Evolutionary conservation across 192 early-diverging fungal species (phyloP).

Genomic region (Oehlia diaphana): DNA sequence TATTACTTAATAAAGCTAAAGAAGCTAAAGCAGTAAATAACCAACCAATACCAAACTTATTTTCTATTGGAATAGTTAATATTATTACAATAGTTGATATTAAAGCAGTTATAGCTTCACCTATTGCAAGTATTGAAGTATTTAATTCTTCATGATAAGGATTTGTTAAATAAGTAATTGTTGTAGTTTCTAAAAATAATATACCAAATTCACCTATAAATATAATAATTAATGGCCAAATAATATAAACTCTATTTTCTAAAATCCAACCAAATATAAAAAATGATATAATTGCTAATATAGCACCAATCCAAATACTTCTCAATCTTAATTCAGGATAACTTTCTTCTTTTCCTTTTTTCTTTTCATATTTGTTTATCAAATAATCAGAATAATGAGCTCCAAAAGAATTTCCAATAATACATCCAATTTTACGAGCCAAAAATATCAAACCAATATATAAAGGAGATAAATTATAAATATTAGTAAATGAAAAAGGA

Average conservation of each 20-base stretch:
- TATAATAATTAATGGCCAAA: constrained; percentile 31
- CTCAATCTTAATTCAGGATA: constrained; percentile 32
- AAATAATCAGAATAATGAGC: constrained; percentile 42
- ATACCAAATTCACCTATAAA: constrained; percentile 13
- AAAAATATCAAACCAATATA: constrained; percentile 28
- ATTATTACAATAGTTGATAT: constrained; percentile 11
- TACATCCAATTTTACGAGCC: constrained; percentile 38
- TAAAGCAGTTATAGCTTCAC: constrained; percentile 9
- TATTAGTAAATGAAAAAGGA: neutral
- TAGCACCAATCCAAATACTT: constrained; percentile 40
- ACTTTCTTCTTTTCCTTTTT: constrained; percentile 28
- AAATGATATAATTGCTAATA: constrained; percentile 33
- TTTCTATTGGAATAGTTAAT: neutral
- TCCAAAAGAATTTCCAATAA: constrained; percentile 38
- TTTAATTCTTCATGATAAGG: neutral
- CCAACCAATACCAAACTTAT: constrained; percentile 18
- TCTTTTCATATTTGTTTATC: constrained; percentile 25
- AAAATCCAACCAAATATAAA: constrained; percentile 39
- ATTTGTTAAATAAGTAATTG: neutral
- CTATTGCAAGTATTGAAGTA: constrained; percentile 1
- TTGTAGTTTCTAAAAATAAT: neutral
- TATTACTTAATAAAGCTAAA: neutral
- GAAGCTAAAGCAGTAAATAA: constrained; percentile 12
- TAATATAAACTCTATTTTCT: constrained; percentile 23
- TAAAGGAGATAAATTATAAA: neutral